phyloP scores from a whole-genome alignment of 1,284 basidiomycete species.

The Leccinum pallidistipes region DNA sequence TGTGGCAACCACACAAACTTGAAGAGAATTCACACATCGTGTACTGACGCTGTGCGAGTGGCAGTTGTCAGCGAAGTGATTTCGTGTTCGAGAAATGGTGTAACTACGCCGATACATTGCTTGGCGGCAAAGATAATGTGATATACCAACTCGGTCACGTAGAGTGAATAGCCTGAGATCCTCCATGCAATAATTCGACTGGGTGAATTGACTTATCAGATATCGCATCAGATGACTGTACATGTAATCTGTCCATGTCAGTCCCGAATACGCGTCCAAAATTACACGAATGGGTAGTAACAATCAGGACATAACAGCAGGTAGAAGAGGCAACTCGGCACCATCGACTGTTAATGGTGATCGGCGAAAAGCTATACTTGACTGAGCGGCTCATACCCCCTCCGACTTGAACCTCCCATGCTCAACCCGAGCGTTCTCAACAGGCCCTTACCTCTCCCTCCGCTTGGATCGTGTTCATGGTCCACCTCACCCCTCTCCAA shows the following conservation, averaged over 20 bases:
- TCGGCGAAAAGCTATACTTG: conserved; percentile 27
- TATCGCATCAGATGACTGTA: background rate
- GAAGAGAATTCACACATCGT: no score
- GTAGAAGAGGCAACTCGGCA: background rate
- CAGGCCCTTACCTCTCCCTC: conserved; percentile 43
- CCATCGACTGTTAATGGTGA: background rate
- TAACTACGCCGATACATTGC: background rate
- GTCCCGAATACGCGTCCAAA: background rate
- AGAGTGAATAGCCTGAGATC: background rate
- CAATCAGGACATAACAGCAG: no score
- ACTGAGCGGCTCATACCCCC: conserved; percentile 38
- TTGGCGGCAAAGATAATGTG: background rate
- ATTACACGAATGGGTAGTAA: no score
- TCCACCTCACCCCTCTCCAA: conserved; percentile 42
- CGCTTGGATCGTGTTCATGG: conserved; percentile 45
- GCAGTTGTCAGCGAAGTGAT: no score
- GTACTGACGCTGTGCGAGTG: no score
- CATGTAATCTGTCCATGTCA: no score
- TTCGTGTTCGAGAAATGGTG: background rate
- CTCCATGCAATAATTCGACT: background rate
- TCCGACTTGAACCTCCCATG: conserved; percentile 38
- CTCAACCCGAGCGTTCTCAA: conserved; percentile 39
- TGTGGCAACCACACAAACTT: no score
- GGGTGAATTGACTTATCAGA: background rate
- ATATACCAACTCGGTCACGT: background rate